Evolutionary conservation across 2,329 filamentous ascomycete genomes (phyloP).

Genomic region (Magnaporthiopsis poae): DNA sequence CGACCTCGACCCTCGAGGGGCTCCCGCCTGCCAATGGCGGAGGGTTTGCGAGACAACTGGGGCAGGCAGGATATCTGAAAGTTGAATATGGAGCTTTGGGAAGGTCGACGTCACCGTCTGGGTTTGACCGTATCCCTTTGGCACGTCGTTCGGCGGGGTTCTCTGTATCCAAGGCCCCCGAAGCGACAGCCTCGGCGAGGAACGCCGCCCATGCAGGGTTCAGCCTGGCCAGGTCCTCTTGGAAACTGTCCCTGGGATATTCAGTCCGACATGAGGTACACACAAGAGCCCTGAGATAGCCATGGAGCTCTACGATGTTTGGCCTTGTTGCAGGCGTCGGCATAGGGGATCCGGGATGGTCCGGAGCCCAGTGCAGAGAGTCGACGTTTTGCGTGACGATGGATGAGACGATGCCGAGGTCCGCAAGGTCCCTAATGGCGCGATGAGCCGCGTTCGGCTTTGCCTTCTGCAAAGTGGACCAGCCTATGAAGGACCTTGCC

Average conservation of each 20-base stretch:
- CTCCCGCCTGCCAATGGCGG: constrained; percentile 45
- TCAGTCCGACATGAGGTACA: constrained; percentile 71
- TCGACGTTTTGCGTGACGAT: constrained; percentile 97
- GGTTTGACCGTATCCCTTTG: constrained; percentile 71
- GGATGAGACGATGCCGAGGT: constrained; percentile 60
- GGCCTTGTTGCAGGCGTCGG: neutral
- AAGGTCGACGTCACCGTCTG: constrained; percentile 88
- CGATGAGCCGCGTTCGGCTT: constrained; percentile 69
- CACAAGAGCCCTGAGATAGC: constrained; percentile 71
- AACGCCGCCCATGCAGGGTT: constrained; percentile 83
- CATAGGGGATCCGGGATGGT: constrained; percentile 45
- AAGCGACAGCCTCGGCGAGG: constrained; percentile 58
- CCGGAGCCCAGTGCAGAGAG: constrained; percentile 68
- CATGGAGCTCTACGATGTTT: constrained; percentile 64
- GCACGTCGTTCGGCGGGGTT: constrained; percentile 59
- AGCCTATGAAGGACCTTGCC: constrained; percentile 88
- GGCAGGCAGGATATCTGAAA: constrained; percentile 85
- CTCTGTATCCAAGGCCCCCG: constrained; percentile 68
- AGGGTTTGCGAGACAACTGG: constrained; percentile 60
- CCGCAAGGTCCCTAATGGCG: constrained; percentile 62
- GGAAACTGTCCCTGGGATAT: constrained; percentile 63
- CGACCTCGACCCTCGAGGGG: constrained; percentile 53
- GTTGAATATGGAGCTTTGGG: constrained; percentile 78
- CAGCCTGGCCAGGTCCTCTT: constrained; percentile 61
- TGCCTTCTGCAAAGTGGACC: constrained; percentile 72